phyloP scores from a whole-genome alignment of 2,329 filamentous ascomycete species.

The Pseudogymnoascus sp. region DNA sequence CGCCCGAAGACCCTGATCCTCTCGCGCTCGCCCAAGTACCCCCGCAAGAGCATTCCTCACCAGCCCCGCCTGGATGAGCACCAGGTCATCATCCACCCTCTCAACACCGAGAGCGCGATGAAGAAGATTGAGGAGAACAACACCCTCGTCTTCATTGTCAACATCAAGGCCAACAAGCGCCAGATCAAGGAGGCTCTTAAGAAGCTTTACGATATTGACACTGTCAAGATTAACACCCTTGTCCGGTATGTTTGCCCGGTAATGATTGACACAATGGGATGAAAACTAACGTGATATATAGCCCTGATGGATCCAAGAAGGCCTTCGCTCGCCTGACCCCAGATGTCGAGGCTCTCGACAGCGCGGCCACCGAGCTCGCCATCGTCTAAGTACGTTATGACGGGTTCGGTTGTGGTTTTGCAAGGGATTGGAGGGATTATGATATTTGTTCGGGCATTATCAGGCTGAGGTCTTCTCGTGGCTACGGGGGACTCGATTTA shows the following conservation, averaged over 20 bases:
- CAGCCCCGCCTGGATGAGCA: slow-evolving; percentile 89
- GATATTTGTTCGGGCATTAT: slow-evolving; percentile 11
- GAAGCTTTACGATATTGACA: slow-evolving; percentile 99
- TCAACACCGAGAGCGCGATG: slow-evolving; percentile 99
- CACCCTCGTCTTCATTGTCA: slow-evolving; percentile 96
- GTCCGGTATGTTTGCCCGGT: slow-evolving; percentile 64
- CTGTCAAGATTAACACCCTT: slow-evolving; percentile 98
- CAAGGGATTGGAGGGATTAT: slow-evolving; percentile 19
- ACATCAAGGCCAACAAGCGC: slow-evolving; percentile 98
- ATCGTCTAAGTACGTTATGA: slow-evolving; percentile 69
- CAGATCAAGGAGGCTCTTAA: slow-evolving; percentile 98
- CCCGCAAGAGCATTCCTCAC: slow-evolving; percentile 88
- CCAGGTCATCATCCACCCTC: slow-evolving; percentile 95
- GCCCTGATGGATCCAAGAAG: slow-evolving; percentile 98
- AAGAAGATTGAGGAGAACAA: slow-evolving; percentile 99
- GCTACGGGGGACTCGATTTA: background rate
- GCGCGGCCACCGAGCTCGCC: slow-evolving; percentile 96
- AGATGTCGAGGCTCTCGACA: slow-evolving; percentile 97
- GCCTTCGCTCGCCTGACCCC: slow-evolving; percentile 91
- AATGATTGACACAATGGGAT: background rate
- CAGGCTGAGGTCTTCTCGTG: slow-evolving; percentile 4
- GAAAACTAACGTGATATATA: slow-evolving; percentile 31
- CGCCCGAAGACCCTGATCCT: slow-evolving; percentile 92
- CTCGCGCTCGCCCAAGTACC: slow-evolving; percentile 89
- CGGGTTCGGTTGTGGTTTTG: slow-evolving; percentile 38